Conservation (phyloP, 2,329 filamentous ascomycete species). For the Xylariaceae sp. region DNA sequence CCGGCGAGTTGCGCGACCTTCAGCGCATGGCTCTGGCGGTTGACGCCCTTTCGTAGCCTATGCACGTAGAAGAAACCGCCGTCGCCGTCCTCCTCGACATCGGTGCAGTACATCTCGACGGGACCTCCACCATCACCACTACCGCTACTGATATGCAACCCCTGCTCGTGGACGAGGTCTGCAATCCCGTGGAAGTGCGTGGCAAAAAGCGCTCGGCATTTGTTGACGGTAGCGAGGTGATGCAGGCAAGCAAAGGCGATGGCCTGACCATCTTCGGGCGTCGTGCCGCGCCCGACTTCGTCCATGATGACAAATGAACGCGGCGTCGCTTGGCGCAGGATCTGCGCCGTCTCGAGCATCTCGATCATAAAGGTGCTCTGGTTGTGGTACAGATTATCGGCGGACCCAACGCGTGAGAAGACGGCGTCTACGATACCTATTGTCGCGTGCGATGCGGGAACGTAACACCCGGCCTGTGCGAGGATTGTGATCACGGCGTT, state of each 20-base stretch:
- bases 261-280: conserved; percentile 84
- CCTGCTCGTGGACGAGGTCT: conserved; percentile 62
- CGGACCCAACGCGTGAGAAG: conserved; percentile 88
- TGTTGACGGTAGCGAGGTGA: conserved; percentile 74
- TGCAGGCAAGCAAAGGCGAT: conserved; percentile 85
- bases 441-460: conserved; percentile 80
- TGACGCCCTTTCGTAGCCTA: conserved; percentile 74
- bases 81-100: conserved; percentile 69
- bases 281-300: conserved; percentile 91
- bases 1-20: conserved; percentile 91
- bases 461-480: conserved; percentile 87
- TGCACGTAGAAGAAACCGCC: conserved; percentile 84
- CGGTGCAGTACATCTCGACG: conserved; percentile 80
- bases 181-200: conserved; percentile 89
- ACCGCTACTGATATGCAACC: conserved; percentile 35
- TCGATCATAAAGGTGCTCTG: conserved; percentile 99
- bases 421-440: conserved; percentile 93
- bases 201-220: conserved; percentile 80
- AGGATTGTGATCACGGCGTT: conserved; percentile 93
- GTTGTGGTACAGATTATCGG: conserved; percentile 89
- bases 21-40: conserved; percentile 81
- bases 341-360: conserved; percentile 93
- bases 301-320: conserved; percentile 97
- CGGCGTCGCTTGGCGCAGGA: conserved; percentile 77
- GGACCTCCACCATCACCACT: conserved; percentile 26